These are phyloP conservation scores for Harringtonia lauricola DNA, from an alignment of 2,329 filamentous ascomycete species.

Conservation along the genomic window DNA sequence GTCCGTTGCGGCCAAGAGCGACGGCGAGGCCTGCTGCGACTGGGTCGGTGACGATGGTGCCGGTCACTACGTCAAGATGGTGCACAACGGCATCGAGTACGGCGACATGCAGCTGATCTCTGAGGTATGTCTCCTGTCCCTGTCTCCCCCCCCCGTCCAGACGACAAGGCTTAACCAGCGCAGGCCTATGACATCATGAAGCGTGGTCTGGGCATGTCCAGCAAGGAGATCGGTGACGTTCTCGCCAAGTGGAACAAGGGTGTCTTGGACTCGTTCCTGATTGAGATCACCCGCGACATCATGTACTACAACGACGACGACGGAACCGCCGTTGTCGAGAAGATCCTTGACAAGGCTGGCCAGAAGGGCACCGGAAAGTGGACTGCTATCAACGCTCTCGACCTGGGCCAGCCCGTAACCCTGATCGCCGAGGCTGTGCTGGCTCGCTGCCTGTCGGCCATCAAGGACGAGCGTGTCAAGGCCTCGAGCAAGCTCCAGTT, in stretches of 20 bases:
- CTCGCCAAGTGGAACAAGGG: conserved; percentile 97
- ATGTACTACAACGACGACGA: conserved; percentile 98
- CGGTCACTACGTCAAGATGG: conserved; percentile 99
- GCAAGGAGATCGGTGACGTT: conserved; percentile 94
- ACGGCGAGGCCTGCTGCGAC: conserved; percentile 95
- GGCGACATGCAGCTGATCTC: conserved; percentile 99
- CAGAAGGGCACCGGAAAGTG: conserved; percentile 99
- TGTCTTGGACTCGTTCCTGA: conserved; percentile 96
- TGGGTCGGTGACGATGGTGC: conserved; percentile 99
- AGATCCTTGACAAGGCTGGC: conserved; percentile 96
- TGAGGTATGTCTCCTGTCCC: conserved; percentile 51
- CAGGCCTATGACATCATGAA: conserved; percentile 99
- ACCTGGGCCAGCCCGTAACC: conserved; percentile 97
- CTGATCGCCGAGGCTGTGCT: conserved; percentile 97
- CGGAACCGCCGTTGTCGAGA: conserved; percentile 83
- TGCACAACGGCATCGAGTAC: conserved; percentile 99
- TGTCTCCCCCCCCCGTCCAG: not conserved
- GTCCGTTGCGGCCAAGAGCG: conserved; percentile 93
- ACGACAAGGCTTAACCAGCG: not conserved
- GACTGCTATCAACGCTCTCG: conserved; percentile 98
- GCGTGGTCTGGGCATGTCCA: conserved; percentile 78
- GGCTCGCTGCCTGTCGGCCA: conserved; percentile 80
- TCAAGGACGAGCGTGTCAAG: conserved; percentile 85
- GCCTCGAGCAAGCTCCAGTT: conserved; percentile 68
- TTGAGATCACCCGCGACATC: conserved; percentile 98